A percentile compares a stretch with the other conserved stretches of the same genome.
These are phyloP conservation scores for Ganoderma lucidum DNA, from an alignment of 1,284 basidiomycete genomes.

Conservation along the genomic window DNA sequence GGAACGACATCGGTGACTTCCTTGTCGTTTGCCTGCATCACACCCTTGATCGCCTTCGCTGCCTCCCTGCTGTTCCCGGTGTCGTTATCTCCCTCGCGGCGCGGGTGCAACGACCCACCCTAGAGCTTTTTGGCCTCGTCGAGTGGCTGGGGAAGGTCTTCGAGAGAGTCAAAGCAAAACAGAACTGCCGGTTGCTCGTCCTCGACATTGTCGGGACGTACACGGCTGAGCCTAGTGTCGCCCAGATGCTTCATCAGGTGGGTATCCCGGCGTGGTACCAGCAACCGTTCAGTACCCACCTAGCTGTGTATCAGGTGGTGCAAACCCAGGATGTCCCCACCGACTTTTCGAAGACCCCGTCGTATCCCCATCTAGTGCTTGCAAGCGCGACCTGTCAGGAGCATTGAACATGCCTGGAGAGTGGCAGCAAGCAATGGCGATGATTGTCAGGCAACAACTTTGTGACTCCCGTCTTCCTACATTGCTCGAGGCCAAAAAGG, in stretches of 20 bases:
- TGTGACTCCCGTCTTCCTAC: background rate
- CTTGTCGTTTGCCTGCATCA: background rate
- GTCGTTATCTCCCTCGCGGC: slow-evolving; percentile 10
- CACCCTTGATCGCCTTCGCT: slow-evolving; percentile 3
- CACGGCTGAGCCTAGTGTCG: background rate
- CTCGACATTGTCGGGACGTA: slow-evolving; percentile 4
- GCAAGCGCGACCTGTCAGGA: slow-evolving; percentile 1
- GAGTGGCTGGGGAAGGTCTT: background rate
- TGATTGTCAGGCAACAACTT: background rate
- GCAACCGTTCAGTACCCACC: background rate
- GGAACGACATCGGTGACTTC: background rate
- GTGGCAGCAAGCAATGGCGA: slow-evolving; percentile 9
- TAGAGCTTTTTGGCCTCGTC: background rate
- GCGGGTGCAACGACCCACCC: slow-evolving; percentile 1
- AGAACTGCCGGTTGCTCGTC: background rate
- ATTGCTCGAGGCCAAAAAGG: background rate
- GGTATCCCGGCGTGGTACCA: slow-evolving; percentile 9
- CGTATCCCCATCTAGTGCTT: slow-evolving; percentile 4
- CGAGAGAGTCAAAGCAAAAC: background rate
- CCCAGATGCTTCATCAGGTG: background rate
- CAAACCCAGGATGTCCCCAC: background rate
- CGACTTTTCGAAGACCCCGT: background rate
- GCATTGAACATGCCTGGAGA: slow-evolving; percentile 14
- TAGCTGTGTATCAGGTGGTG: background rate
- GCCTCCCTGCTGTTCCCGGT: background rate